Evolutionary conservation across 2,329 filamentous ascomycete species (phyloP).

Genomic region (Emergomyces pasteurianus): DNA sequence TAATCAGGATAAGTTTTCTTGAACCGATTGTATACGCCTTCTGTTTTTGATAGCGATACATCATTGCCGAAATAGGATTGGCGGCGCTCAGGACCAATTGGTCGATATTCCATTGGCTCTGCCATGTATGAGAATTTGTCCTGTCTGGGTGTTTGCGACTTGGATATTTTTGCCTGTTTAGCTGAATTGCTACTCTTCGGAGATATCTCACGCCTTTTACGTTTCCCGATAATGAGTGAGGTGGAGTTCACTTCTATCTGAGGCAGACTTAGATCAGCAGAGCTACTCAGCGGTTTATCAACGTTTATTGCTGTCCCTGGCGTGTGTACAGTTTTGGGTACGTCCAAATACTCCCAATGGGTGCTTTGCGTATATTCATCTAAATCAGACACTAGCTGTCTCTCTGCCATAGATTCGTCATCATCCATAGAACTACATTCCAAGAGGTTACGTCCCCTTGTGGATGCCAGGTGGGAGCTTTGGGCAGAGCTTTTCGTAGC

Average conservation of each 20-base stretch:
- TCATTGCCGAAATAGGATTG: not conserved
- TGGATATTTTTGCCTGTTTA: not conserved
- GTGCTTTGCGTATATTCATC: not conserved
- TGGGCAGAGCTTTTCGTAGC: not conserved
- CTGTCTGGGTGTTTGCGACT: not conserved
- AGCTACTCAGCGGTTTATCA: not conserved
- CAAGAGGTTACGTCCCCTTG: not conserved
- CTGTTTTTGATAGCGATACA: not conserved
- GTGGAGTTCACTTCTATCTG: not conserved
- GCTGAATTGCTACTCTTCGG: not conserved
- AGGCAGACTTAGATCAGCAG: not conserved
- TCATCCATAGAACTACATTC: not conserved
- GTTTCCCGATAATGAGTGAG: not conserved
- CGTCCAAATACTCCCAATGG: not conserved
- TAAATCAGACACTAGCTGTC: constrained; percentile 6
- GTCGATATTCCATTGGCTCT: not conserved
- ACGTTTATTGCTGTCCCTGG: not conserved
- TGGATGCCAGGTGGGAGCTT: not conserved
- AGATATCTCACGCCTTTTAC: not conserved
- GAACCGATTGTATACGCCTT: constrained; percentile 26
- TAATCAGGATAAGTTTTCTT: constrained; percentile 29
- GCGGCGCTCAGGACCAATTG: not conserved
- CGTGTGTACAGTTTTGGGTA: not conserved
- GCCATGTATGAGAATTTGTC: not conserved
- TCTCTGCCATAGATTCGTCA: not conserved